These are phyloP conservation scores for Septoria petroselini DNA, from an alignment of 2,329 filamentous ascomycete genomes.

Conservation along the genomic window DNA sequence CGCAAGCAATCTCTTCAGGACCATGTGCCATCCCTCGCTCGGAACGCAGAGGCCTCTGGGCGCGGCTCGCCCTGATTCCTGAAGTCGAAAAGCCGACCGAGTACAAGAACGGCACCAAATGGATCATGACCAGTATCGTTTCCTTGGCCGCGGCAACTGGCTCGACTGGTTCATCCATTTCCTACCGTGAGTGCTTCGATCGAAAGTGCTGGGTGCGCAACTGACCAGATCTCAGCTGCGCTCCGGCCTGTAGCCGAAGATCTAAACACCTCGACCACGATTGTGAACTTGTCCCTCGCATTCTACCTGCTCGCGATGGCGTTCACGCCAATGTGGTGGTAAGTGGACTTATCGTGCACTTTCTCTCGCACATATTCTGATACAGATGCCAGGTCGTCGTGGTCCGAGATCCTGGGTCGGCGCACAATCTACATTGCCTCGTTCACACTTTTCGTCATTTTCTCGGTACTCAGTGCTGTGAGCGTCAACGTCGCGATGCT, in stretches of 20 bases:
- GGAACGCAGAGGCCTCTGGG: conserved; percentile 67
- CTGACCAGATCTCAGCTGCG: conserved; percentile 38
- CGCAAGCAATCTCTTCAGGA: neutral
- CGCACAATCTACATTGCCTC: conserved; percentile 73
- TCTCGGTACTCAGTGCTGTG: conserved; percentile 65
- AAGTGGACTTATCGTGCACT: neutral
- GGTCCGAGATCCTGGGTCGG: conserved; percentile 69
- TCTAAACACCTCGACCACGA: conserved; percentile 59
- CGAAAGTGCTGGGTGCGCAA: neutral
- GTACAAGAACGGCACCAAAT: conserved; percentile 71
- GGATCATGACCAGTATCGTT: conserved; percentile 72
- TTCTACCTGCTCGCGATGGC: conserved; percentile 76
- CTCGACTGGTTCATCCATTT: conserved; percentile 1
- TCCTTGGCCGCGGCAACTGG: conserved; percentile 62
- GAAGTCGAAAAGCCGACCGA: conserved; percentile 72
- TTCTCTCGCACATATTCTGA: too few relatives aligned
- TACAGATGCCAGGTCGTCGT: conserved; percentile 65
- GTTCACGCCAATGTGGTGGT: conserved; percentile 81
- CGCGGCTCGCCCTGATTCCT: conserved; percentile 64
- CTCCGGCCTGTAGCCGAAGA: conserved; percentile 61
- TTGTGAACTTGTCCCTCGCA: conserved; percentile 72
- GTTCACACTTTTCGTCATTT: conserved; percentile 68
- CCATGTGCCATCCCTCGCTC: conserved; percentile 43
- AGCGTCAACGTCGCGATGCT: conserved; percentile 70
- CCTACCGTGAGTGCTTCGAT: neutral